Base-by-base conservation (phyloP, 768 basidiomycete genomes). In the Tulasnella sp. region DNA sequence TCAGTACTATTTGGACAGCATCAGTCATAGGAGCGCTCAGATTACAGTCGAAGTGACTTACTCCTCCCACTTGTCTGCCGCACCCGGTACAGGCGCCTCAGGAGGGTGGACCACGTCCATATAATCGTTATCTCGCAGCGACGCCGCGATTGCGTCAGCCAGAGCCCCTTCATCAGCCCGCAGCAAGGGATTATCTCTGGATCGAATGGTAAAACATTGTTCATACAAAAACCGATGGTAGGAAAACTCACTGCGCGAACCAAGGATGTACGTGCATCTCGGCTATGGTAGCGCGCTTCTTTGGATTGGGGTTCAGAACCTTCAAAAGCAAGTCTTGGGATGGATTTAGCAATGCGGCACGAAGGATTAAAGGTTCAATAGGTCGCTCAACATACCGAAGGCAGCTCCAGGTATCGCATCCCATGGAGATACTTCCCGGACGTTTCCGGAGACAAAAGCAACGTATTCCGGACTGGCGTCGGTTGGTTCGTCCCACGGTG, bases 401-500 rank as follows among this genome's bases (percentile, higher is more conserved):
- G 82, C 78, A 53, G 76, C 72, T 63, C 66, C 66, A 27, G 73
- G 71, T 49, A 97, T 78, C 8, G 80, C 73, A 53, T 74, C 79
- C 94, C 94, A 99, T 0, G 94, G 94, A 1, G 73, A 73, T 59
- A 88, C 80, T 3, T 77, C 68, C 64, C 89, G 83, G 57, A 93
- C 80, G 50, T 83, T 73, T 3, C 91, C 90, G 0, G 77, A 76
- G 1, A 85, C 66, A 68, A 87, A 99, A 8, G 79, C 78, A n/a
- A 71, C 68, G 65, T 80, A 99, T 69, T 98, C 96, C 1, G 81
- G 79, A 60, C 86, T 87, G n/a, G 75, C 63, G 2, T 69, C 65
- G 0, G 92, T 90, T 2, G 96, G 91, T 67, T 93, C 86, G 66
- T 97, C 96, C 96, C 96, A 98, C 1, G 96, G 96, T 0, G 96